A percentile compares a stretch with the other conserved stretches of the same genome.
Evolutionary conservation across 2,329 filamentous ascomycete species (phyloP).

Genomic region (Penicillium griseofulvum): DNA sequence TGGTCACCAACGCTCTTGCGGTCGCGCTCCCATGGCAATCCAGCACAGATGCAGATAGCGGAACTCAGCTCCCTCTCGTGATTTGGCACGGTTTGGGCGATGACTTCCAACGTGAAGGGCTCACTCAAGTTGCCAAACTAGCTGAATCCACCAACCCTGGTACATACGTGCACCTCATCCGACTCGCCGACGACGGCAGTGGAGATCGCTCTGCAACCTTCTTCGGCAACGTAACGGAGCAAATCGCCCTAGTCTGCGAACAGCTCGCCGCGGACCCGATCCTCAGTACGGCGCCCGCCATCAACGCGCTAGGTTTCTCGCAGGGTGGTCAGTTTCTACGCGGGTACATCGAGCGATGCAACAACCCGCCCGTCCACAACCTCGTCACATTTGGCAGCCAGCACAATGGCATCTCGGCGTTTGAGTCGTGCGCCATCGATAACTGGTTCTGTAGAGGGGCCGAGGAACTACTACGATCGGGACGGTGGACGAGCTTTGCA

Average conservation of each 20-base stretch:
- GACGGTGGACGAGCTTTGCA: conserved; percentile 76
- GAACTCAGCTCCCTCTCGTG: conserved; percentile 72
- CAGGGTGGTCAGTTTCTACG: conserved; percentile 97
- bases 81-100: conserved; percentile 86
- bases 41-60: conserved; percentile 23
- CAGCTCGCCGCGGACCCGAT: conserved; percentile 73
- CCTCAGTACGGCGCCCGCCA: conserved; percentile 73
- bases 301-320: conserved; percentile 91
- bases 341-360: conserved; percentile 85
- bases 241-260: conserved; percentile 74
- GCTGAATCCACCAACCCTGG: conserved; percentile 72
- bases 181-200: conserved; percentile 63
- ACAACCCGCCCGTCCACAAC: conserved; percentile 68
- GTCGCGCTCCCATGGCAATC: conserved; percentile 15
- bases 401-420: conserved; percentile 87
- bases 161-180: conserved; percentile 79
- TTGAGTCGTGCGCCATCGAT: conserved; percentile 65
- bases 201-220: conserved; percentile 81
- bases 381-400: conserved; percentile 87
- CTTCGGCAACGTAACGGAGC: conserved; percentile 81
- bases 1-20: conserved; percentile 16
- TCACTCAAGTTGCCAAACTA: conserved; percentile 68
- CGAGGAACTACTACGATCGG: conserved; percentile 72
- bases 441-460: conserved; percentile 82
- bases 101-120: conserved; percentile 69